Percentiles rank a stretch among this genome's conserved stretches.
Evolutionary conservation across 2,329 filamentous ascomycete genomes (phyloP).

Genomic region (Biscogniauxia mediterranea): DNA sequence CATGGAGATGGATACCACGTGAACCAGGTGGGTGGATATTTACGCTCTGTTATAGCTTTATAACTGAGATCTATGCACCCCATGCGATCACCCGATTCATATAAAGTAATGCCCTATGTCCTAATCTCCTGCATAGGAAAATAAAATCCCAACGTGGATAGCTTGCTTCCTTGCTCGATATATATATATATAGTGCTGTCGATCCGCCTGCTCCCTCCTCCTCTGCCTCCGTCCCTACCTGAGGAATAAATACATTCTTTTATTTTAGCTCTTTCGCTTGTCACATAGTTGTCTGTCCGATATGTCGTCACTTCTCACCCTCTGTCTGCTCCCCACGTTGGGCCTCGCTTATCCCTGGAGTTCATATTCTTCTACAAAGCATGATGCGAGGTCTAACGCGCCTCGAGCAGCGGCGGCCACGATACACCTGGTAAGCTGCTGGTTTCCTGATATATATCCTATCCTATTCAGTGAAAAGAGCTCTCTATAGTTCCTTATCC

Average conservation of each 20-base stretch:
- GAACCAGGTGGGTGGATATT: not conserved
- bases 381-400: not conserved
- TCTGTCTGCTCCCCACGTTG: not conserved
- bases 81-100: not conserved
- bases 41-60: not conserved
- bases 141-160: not conserved
- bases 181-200: not conserved
- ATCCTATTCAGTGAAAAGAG: too few relatives aligned
- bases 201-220: not conserved
- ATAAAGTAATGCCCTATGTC: not conserved
- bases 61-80: not conserved
- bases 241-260: not conserved
- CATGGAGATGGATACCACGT: too few relatives aligned
- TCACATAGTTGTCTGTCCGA: not conserved
- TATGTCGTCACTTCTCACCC: not conserved
- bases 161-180: not conserved
- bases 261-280: not conserved
- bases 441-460: not conserved
- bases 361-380: not conserved
- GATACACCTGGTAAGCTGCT: not conserved
- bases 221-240: not conserved
- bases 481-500: too few relatives aligned
- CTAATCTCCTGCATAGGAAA: not conserved
- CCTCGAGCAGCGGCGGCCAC: not conserved
- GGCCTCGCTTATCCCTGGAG: not conserved